Evolutionary conservation across 192 early-diverging fungal genomes (phyloP).

Genomic region (Kappamyces sp.): DNA sequence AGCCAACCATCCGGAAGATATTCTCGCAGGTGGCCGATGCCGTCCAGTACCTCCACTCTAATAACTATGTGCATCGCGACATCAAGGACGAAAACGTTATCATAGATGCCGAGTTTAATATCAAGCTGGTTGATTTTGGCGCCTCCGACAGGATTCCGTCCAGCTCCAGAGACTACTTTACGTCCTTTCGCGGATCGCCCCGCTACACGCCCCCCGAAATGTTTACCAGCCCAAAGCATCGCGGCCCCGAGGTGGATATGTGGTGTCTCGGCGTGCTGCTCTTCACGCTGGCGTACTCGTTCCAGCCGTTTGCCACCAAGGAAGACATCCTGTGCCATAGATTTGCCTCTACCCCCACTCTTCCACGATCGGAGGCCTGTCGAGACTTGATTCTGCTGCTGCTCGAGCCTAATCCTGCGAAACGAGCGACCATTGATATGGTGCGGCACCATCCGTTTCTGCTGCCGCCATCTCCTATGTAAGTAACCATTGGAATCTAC

Average conservation of each 20-base stretch:
- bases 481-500: too few relatives aligned
- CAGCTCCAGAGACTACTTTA: slow-evolving; percentile 50
- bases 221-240: slow-evolving; percentile 52
- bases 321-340: slow-evolving; percentile 3
- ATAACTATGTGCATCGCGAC: slow-evolving; percentile 61
- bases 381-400: slow-evolving; percentile 61
- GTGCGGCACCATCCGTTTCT: slow-evolving; percentile 75
- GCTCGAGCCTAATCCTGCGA: slow-evolving; percentile 63
- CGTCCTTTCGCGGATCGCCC: slow-evolving; percentile 68
- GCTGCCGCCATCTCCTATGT: neutral
- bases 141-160: slow-evolving; percentile 54
- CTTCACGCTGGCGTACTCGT: slow-evolving; percentile 67
- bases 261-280: slow-evolving; percentile 76
- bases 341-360: slow-evolving; percentile 15
- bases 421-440: slow-evolving; percentile 70
- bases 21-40: slow-evolving; percentile 38
- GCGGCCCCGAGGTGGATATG: slow-evolving; percentile 71
- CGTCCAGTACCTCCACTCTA: slow-evolving; percentile 32
- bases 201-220: slow-evolving; percentile 74
- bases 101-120: slow-evolving; percentile 37
- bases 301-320: slow-evolving; percentile 50
- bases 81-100: slow-evolving; percentile 89
- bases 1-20: slow-evolving; percentile 44
- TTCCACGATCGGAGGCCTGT: slow-evolving; percentile 13
- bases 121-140: slow-evolving; percentile 83